These are phyloP conservation scores for Immersiporthe knoxdaviesiana DNA, from an alignment of 2,329 filamentous ascomycete species.

Conservation along the genomic window DNA sequence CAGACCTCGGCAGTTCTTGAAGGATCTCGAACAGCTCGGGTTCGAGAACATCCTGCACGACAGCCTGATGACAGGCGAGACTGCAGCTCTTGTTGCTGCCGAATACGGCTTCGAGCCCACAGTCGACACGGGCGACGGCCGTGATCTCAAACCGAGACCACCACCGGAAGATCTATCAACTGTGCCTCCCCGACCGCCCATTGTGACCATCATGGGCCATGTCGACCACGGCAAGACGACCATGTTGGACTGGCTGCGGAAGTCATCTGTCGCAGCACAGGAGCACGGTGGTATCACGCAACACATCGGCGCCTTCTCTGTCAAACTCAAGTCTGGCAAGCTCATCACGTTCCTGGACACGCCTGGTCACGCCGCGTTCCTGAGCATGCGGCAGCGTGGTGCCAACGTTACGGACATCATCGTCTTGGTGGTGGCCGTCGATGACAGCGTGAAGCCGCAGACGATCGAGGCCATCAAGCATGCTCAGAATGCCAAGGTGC, in stretches of 20 bases:
- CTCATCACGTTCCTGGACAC: conserved; percentile 96
- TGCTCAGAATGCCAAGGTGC: conserved; percentile 81
- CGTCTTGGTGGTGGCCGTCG: conserved; percentile 90
- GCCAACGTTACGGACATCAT: conserved; percentile 97
- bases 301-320: conserved; percentile 96
- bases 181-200: conserved; percentile 79
- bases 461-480: conserved; percentile 96
- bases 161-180: conserved; percentile 67
- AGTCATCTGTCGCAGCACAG: conserved; percentile 85
- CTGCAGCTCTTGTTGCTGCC: conserved; percentile 84
- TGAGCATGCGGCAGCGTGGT: conserved; percentile 93
- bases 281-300: conserved; percentile 98
- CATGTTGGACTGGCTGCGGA: conserved; percentile 88
- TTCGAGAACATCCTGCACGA: conserved; percentile 84
- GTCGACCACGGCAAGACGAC: conserved; percentile 99
- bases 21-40: conserved; percentile 79
- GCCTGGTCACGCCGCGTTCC: conserved; percentile 91
- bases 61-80: conserved; percentile 88
- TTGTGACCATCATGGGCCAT: conserved; percentile 99
- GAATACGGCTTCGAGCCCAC: conserved; percentile 92
- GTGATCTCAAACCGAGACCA: conserved; percentile 74
- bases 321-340: conserved; percentile 82
- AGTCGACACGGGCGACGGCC: conserved; percentile 65
- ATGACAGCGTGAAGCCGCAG: conserved; percentile 97
- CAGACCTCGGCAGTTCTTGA: conserved; percentile 70